These are phyloP conservation scores for Cicer yamashitae DNA, from an alignment of 306 rosid genomes.

Conservation along the genomic window DNA sequence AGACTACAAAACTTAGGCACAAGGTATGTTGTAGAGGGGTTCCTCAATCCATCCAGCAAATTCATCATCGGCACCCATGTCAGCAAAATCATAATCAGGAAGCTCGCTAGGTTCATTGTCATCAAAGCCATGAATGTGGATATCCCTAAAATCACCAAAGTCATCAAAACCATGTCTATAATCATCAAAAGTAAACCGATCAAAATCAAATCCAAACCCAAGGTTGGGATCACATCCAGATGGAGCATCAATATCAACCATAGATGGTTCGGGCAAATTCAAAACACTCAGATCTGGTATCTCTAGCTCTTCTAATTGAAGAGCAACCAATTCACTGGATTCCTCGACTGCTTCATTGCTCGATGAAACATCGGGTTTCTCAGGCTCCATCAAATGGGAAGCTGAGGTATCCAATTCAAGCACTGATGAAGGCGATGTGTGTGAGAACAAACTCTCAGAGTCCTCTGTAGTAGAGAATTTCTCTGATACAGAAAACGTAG, in stretches of 20 bases:
- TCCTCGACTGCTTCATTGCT: not conserved
- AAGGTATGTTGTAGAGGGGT: conserved; percentile 59
- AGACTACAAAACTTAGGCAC: conserved; percentile 66
- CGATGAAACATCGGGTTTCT: conserved; percentile 10
- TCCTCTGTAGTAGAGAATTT: conserved; percentile 48
- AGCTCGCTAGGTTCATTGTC: conserved; percentile 59
- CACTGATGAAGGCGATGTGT: conserved; percentile 63
- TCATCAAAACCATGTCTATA: conserved; percentile 51
- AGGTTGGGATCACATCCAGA: conserved; percentile 41
- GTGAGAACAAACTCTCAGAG: conserved; percentile 51
- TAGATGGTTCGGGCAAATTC: conserved; percentile 28
- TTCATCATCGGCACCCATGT: conserved; percentile 65
- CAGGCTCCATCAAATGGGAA: conserved; percentile 31
- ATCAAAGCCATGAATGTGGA: conserved; percentile 54
- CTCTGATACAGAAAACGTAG: not conserved
- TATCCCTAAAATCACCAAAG: conserved; percentile 52
- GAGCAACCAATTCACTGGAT: conserved; percentile 11
- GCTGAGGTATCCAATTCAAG: conserved; percentile 64
- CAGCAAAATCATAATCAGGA: conserved; percentile 75
- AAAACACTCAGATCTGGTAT: conserved; percentile 59
- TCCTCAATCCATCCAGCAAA: conserved; percentile 73
- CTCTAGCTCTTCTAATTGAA: conserved; percentile 43
- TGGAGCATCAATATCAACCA: conserved; percentile 26
- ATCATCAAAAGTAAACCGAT: conserved; percentile 45
- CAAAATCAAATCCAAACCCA: conserved; percentile 50